Base-by-base conservation (phyloP, 805 yeast species). In the Monosporozyma aquatica region DNA sequence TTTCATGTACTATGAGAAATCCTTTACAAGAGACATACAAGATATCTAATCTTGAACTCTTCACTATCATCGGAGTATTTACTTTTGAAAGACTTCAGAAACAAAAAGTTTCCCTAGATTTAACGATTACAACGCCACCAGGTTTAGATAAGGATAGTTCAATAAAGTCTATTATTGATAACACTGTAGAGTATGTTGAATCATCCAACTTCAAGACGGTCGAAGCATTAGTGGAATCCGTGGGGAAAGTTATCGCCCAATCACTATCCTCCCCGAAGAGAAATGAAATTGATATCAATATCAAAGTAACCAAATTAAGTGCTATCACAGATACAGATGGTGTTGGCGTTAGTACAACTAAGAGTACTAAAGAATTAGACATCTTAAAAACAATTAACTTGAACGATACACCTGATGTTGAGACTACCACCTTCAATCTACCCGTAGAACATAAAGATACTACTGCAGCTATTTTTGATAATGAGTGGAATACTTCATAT, bases 11-110 rank as follows among this genome's bases (percentile, higher is more conserved):
- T 4, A 41, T 53, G 4, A 36, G 45, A 37, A 26, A 38, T 9
- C 29, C 30, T 9, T 11, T 15, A 3, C 18, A 21, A 26, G 64
- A 62, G 32, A 20, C 30, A 2, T 54, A 74, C 2, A 42, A 52
- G 8, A 74, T 86, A 30, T 65, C 68, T 4, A 71, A 74, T 5
- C 61, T 89, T 28, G 69, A 71, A 38, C 62, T 86, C 14, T 69
- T 80, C 39, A 81, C 95, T 0, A 69, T 89, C n/a, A 83, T 92
- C 50, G 99, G 98, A 4, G 92, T 92, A 6, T 90, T 87, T 66
- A 82, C 87, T 1, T 85, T 87, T 64, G 99, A 92, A 59, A 70
- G 98, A 45, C 61, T 80, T 18, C 80, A 82, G 54, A 78, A 75
- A 51, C 99, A 92, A 64, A 78, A 78, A 37, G 85, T 92, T 6